Base-by-base conservation (phyloP, 129 eudicot species). In the Deinandra increscens region DNA sequence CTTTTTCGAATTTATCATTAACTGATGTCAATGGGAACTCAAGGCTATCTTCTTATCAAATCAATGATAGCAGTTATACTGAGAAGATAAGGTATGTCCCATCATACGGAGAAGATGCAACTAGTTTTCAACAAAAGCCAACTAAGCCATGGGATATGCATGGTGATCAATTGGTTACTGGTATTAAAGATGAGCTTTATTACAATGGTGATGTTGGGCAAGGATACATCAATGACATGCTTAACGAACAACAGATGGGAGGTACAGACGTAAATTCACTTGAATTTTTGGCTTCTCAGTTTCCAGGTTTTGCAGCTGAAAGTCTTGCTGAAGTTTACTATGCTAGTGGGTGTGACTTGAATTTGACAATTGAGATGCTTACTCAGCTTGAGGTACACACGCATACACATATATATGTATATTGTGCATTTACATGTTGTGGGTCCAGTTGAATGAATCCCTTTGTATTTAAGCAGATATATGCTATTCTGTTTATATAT, bases 311-410 rank as follows among this genome's bases (percentile, higher is more conserved):
- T 83, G 87, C 97, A 38, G 86, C 88, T 72, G 95, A 85, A 75
- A 91, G 97, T 80, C 92, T 91, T 61, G 86, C 95, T 5, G 97
- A 91, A 61, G 95, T 85, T 64, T 91, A 74, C 72, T 81, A 79
- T 70, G 89, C 95, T 54, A 91, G 81, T 80, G 95, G 86, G 44
- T 85, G 90, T 19, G 95, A 91, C 75, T 73, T 91, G 60, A 85
- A 93, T 56, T 66, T 89, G 69, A 93, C 98, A 64, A 81, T 93
- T 46, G 97, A 89, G 70, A 88, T 89, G 91, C 98, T 93, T 74
- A 85, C 92, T 60, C 98, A 89, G 87, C 95, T 89, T 45, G 98
- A 93, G 98, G 98, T 93, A 85, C 68, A 55, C 63, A 13, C 19
- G 18, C 75, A 26, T 31, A 31, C 9, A 5, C 51, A 19, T 59